Conservation (phyloP, 2,329 filamentous ascomycete genomes). For the Phialemonium atrogriseum region DNA sequence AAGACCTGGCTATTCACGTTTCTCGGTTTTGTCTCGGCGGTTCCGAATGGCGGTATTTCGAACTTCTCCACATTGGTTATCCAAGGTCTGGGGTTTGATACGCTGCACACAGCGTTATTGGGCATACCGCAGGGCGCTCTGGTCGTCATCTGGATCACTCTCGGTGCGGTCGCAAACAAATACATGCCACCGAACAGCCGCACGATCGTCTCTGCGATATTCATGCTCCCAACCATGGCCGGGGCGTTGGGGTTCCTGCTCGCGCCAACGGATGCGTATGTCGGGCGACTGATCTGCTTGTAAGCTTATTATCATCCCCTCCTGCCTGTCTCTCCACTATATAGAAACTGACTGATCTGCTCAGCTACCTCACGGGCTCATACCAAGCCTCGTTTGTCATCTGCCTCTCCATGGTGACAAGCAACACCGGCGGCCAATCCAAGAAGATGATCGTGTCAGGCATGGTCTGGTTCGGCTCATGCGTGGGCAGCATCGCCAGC, state of each 20-base stretch:
- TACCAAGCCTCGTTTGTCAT: conserved; percentile 71
- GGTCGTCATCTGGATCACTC: conserved; percentile 31
- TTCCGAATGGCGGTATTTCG: conserved; percentile 50
- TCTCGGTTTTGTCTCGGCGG: conserved; percentile 43
- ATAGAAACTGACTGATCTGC: conserved; percentile 57
- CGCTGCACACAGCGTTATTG: conserved; percentile 25
- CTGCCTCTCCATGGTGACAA: conserved; percentile 56
- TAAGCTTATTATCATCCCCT: too few relatives aligned
- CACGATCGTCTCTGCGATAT: conserved; percentile 44
- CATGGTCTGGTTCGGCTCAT: conserved; percentile 51
- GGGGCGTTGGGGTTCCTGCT: conserved; percentile 50
- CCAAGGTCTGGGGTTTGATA: conserved; percentile 44
- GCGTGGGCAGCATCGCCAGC: conserved; percentile 51
- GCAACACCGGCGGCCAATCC: conserved; percentile 65
- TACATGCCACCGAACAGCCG: conserved; percentile 35
- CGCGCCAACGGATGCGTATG: conserved; percentile 37
- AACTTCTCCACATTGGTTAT: conserved; percentile 56
- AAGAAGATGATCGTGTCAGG: conserved; percentile 63
- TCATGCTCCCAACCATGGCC: conserved; percentile 49
- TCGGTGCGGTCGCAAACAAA: conserved; percentile 26
- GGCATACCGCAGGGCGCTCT: conserved; percentile 29
- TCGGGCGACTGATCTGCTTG: conserved; percentile 48
- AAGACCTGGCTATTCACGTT: conserved; percentile 55
- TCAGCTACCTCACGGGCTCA: conserved; percentile 68
- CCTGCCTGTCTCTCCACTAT: too few relatives aligned